Conservation (phyloP, 306 rosid genomes). For the Acacia acuminata region DNA sequence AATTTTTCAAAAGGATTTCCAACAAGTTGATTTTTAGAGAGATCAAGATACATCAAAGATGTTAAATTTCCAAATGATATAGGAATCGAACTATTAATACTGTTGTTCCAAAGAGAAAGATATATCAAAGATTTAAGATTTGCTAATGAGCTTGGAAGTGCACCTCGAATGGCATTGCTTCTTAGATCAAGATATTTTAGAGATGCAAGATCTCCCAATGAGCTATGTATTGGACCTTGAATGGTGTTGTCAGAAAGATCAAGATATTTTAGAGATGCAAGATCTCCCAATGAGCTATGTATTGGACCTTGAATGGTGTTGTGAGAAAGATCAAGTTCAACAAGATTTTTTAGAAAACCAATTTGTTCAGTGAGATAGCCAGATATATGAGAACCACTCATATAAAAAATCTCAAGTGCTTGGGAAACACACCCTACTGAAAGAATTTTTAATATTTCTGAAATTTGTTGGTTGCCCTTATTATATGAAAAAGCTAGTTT, state of each 20-base stretch:
- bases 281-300: background rate
- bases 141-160: constrained; percentile 24
- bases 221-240: background rate
- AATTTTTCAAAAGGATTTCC: background rate
- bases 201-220: background rate
- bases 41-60: background rate
- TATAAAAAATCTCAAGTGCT: background rate
- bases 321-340: background rate
- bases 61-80: background rate
- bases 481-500: background rate
- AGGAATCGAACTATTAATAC: too few relatives aligned
- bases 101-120: too few relatives aligned
- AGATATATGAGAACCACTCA: background rate
- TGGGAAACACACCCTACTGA: background rate
- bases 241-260: background rate
- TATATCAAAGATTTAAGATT: background rate
- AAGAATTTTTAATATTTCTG: constrained; percentile 12
- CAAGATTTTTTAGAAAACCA: background rate
- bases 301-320: background rate
- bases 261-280: background rate
- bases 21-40: background rate
- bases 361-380: constrained; percentile 16
- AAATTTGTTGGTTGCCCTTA: background rate
- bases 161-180: background rate
- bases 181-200: background rate